phyloP scores from a whole-genome alignment of 208 protist species.

The Leishmania braziliensis region DNA sequence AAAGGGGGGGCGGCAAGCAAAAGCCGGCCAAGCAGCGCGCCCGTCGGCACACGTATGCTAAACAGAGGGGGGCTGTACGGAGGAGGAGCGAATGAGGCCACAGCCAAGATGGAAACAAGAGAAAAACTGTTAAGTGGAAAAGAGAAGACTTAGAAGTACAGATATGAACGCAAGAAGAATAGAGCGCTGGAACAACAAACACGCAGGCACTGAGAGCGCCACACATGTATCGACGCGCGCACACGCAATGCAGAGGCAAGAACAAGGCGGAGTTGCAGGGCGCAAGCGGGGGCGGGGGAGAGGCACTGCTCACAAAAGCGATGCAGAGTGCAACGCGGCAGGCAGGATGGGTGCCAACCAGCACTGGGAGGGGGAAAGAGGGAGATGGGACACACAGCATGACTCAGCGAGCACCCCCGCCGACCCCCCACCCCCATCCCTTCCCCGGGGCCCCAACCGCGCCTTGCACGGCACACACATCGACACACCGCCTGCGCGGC shows the following conservation, averaged over 20 bases:
- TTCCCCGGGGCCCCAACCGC: background rate
- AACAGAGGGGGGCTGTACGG: background rate
- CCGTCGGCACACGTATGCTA: background rate
- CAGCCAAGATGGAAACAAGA: background rate
- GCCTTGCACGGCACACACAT: background rate
- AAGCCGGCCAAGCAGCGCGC: background rate
- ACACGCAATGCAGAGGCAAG: background rate
- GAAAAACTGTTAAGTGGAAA: background rate
- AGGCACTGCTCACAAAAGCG: background rate
- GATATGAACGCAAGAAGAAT: background rate
- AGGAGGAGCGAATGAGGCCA: background rate
- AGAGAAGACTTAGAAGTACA: background rate
- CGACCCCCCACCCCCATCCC: background rate
- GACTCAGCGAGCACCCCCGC: background rate
- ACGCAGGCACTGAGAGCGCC: too few species aligned
- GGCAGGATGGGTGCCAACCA: background rate
- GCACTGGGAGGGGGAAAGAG: background rate
- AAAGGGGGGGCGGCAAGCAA: background rate
- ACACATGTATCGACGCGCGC: too few species aligned
- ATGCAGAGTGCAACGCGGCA: background rate
- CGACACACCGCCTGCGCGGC: background rate
- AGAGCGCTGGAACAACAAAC: background rate
- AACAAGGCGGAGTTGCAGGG: background rate
- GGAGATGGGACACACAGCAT: background rate
- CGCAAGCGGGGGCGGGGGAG: background rate